Evolutionary conservation across 345 rosid genomes (phyloP), one percentile per base, ranked within the genome.

Genomic region (Hibiscus trionum): DNA sequence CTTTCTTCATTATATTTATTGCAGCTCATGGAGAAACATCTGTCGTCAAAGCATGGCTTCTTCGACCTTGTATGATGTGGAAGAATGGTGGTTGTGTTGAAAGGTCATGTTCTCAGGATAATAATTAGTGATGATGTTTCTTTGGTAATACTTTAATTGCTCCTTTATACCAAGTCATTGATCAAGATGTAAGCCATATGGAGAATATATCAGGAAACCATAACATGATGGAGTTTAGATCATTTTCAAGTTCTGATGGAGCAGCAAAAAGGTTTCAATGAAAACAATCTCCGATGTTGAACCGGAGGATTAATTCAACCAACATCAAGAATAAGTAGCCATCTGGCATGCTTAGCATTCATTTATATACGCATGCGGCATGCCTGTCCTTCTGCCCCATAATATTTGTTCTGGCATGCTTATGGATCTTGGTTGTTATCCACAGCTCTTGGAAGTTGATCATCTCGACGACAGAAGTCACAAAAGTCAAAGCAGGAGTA

Each of bases 271-370:
- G n/a, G n/a, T n/a, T 77, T 75, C 88, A 61, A 66, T 78, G 53
- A 86, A 85, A 69, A 35, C 83, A 61, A 33, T 77, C 44, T 52
- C 80, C 62, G 90, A 88, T 12, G 76, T 64, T 65, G 99, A 90
- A 83, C 97, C 94, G 98, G 59, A 87, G 86, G 82, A n/a, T n/a
- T n/a, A n/a, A 96, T 96, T 77, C 97, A 93, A 82, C 98, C 99
- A 67, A 96, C 99, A 16, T 96, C 98, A 60, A 88, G 95, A 79
- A 98, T 93, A 82, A 84, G 97, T 75, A 33, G 33, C 33, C 2
- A 29, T n/a, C n/a, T n/a, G n/a, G 33, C 3, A 4, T 29, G 0
- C 3, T 29, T 29, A 3, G 33, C 33, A 29, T 29, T 29, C 3
- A 29, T 29, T 29, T 29, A 29, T 29, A 29, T 29, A 29, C 33